Percentiles rank a stretch among this genome's conserved stretches.
Conservation (phyloP, 768 basidiomycete species). For the Lactarius hengduanensis region DNA sequence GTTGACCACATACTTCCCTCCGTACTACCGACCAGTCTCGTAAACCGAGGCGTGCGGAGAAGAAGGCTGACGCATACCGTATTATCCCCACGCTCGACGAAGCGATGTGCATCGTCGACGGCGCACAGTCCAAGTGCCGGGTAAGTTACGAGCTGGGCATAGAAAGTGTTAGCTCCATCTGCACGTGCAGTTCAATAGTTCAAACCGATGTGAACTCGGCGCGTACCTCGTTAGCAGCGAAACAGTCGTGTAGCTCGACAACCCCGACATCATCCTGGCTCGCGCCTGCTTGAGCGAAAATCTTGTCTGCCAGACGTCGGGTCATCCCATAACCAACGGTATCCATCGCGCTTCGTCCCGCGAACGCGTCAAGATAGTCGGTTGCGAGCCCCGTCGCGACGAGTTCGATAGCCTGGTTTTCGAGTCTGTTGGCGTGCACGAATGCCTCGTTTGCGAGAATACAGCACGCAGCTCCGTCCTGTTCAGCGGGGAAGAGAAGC, state of each 20-base stretch:
- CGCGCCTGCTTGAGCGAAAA: slow-evolving; percentile 66
- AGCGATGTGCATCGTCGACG: slow-evolving; percentile 62
- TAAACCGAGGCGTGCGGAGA: background rate
- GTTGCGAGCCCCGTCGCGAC: slow-evolving; percentile 64
- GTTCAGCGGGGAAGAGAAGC: background rate
- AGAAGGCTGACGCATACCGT: slow-evolving; percentile 49
- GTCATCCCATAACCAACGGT: slow-evolving; percentile 81
- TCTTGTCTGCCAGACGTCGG: slow-evolving; percentile 56
- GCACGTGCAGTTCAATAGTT: too few species aligned
- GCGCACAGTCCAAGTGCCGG: slow-evolving; percentile 74
- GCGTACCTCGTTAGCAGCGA: slow-evolving; percentile 73
- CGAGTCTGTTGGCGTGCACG: slow-evolving; percentile 64
- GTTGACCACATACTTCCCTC: slow-evolving; percentile 82
- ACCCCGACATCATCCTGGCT: slow-evolving; percentile 50
- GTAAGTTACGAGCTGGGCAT: slow-evolving; percentile 73
- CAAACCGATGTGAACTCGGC: background rate
- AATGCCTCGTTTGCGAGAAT: slow-evolving; percentile 79
- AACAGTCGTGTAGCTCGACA: slow-evolving; percentile 87
- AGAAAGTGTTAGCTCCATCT: background rate
- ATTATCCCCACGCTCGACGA: slow-evolving; percentile 75
- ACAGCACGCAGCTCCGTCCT: slow-evolving; percentile 78
- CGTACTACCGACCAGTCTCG: slow-evolving; percentile 51
- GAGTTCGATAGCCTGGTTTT: slow-evolving; percentile 88
- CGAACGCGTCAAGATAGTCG: slow-evolving; percentile 63
- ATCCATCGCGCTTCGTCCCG: slow-evolving; percentile 71